Base-by-base conservation (phyloP, 2,329 filamentous ascomycete genomes). In the Daldinia sp. region DNA sequence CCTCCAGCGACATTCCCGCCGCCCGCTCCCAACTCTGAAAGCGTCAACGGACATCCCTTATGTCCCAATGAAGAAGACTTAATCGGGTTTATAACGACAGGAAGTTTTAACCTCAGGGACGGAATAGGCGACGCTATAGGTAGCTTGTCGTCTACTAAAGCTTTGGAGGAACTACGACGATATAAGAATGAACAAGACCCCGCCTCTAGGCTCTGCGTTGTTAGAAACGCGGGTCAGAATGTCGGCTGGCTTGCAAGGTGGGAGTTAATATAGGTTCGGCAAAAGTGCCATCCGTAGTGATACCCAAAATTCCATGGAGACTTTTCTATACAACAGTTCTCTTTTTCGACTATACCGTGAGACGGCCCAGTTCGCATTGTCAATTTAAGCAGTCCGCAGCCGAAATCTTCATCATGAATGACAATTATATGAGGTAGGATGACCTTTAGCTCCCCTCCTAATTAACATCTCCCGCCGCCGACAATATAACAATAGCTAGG, bases 11-110 rank as follows among this genome's bases (percentile, higher is more conserved):
- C 79, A 2, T 79, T 80, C 18, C 81, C 81, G 15, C 80, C 80
- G 26, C 75, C 76, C 39, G 73, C 76, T 3, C 74, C 76, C 12
- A 83, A 79, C 67, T 78, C 77, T 62, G 76, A 73, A 57, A 78
- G 80, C 69, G 77, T 85, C 80, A 77, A 80, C 26, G 82, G 83
- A 0, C 88, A 93, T 72, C 90, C 91, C 0, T 76, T 89, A 0
- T 89, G 94, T n/a, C 95, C 95, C 0, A 84, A 85, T 9, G 89
- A 89, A 69, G 84, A 87, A 23, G 92, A 98, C 77, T 84, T 98
- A 12, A 88, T 98, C 57, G 96, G 96, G 0, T 99, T 97, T 78
- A 90, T 98, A 26, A 98, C 94, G 1, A 92, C 91, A 0, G 96
- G 95, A 0, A 91, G 92, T 57, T 97, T 91, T 78, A 94, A 91